Base-by-base conservation (phyloP, 352 stramenopile species). In the Globisporangium orthogonon region DNA sequence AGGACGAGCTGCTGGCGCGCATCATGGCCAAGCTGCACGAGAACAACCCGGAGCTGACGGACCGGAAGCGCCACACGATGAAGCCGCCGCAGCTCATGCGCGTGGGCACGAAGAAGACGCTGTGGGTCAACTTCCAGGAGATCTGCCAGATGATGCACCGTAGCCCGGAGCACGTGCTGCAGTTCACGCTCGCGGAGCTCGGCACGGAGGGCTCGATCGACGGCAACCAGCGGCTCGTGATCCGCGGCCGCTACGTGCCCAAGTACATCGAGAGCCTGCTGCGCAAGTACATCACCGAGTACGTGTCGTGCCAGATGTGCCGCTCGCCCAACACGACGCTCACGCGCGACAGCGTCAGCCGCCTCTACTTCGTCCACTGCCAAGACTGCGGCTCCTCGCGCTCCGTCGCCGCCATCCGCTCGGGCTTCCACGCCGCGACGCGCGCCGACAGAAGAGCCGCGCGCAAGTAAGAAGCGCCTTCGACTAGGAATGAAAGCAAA, bases 231-330 rank as follows among this genome's bases (percentile, higher is more conserved):
- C 95, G 96, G 43, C 81, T 99, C 35, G 94, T 99, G 35, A 98
- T 99, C 69, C 92, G 96, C 54, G 97, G 97, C 54, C 95, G 97
- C 63, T 99, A 98, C 72, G 87, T 98, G 48, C 89, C 95, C 46
- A 98, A 99, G 85, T 99, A 99, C 83, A 99, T 99, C 71, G 97
- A 99, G 71, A 98, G 83, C 55, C 88, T 99, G 67, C 85, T 99
- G 50, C 83, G 95, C 56, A 99, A 99, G 78, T 99, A 99, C 78
- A 99, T 99, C 65, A 96, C 95, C 28, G 96, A 98, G 72, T 99
- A 99, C 79, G 97, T 99, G 29, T 98, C 95, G 63, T 99, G 97
- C 83, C 91, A 98, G 73, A 99, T 99, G 95, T 99, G 97, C 80
- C 92, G 95, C 64, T 98, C 86, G 54, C 90, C 97, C 30, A 98